A percentile compares a stretch with the other conserved stretches of the same genome.
Conservation (phyloP, 495 filamentous ascomycete genomes). For the Penicillium macrosclerotiorum region DNA sequence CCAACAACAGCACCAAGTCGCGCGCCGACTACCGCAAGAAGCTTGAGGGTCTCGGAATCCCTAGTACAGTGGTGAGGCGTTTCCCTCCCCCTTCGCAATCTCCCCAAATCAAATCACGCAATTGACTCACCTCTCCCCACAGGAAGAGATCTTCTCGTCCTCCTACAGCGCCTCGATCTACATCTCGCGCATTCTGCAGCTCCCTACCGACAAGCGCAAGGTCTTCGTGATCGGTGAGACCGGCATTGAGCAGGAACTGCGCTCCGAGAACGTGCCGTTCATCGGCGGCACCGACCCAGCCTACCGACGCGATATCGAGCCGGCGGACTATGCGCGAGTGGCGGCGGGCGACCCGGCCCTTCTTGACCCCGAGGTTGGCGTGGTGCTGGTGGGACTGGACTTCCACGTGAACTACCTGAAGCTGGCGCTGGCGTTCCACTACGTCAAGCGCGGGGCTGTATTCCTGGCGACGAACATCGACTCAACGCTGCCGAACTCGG, state of each 20-base stretch:
- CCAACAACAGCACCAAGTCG: conserved; percentile 98
- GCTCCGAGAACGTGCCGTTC: conserved; percentile 70
- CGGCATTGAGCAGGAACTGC: conserved; percentile 87
- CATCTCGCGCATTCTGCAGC: conserved; percentile 85
- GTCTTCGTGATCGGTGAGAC: conserved; percentile 90
- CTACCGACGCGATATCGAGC: conserved; percentile 70
- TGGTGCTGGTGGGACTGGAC: conserved; percentile 87
- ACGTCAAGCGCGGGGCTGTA: conserved; percentile 74
- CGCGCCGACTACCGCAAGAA: conserved; percentile 90
- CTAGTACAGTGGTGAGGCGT: conserved; percentile 58
- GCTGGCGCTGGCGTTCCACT: conserved; percentile 76
- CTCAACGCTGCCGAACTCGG: conserved; percentile 75
- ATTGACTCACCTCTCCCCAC: conserved; percentile 6
- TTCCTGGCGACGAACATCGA: conserved; percentile 96
- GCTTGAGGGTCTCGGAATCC: conserved; percentile 77
- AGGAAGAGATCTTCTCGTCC: conserved; percentile 95
- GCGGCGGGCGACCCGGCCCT: conserved; percentile 64
- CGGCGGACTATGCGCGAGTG: conserved; percentile 73
- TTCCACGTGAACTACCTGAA: conserved; percentile 95
- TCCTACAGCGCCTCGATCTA: conserved; percentile 94
- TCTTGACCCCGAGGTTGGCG: conserved; percentile 82
- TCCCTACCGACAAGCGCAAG: conserved; percentile 76
- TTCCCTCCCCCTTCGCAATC: neutral
- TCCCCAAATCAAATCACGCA: neutral
- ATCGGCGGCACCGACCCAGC: conserved; percentile 86